Conservation (phyloP, 2,329 filamentous ascomycete genomes). For the Pseudocercospora fuligena region DNA sequence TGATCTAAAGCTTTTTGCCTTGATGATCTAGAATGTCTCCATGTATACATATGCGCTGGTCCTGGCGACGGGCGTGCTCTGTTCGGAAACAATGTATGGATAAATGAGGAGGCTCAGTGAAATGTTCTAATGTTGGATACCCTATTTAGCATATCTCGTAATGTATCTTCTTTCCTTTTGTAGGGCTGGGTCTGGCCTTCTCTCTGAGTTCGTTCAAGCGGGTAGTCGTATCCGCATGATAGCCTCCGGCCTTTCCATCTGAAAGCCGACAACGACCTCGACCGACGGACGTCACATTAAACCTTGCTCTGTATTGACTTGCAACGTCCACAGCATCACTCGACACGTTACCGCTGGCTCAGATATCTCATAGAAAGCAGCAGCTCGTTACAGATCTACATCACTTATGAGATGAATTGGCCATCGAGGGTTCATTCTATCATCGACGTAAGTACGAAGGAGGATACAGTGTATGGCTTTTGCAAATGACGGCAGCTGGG, state of each 20-base stretch:
- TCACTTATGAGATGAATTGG: background rate
- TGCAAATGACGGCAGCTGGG: background rate
- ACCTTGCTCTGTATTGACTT: background rate
- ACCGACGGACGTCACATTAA: background rate
- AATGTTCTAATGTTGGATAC: background rate
- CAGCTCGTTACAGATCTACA: background rate
- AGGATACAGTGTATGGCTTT: background rate
- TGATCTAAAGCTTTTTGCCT: constrained; percentile 19
- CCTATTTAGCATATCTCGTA: background rate
- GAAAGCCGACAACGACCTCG: background rate
- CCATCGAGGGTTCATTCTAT: background rate
- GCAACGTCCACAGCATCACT: background rate
- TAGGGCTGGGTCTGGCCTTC: background rate
- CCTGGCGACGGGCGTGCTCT: background rate
- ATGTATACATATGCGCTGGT: background rate
- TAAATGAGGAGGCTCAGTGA: background rate
- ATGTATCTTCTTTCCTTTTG: background rate
- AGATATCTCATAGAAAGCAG: background rate
- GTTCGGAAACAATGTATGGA: background rate
- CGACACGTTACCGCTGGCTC: background rate
- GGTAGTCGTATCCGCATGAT: background rate
- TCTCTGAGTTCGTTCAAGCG: background rate
- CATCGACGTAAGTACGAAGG: background rate
- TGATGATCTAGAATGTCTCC: constrained; percentile 16
- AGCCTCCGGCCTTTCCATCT: background rate